Base-by-base conservation (phyloP, 2,329 filamentous ascomycete species). In the Aspergillus sp. region DNA sequence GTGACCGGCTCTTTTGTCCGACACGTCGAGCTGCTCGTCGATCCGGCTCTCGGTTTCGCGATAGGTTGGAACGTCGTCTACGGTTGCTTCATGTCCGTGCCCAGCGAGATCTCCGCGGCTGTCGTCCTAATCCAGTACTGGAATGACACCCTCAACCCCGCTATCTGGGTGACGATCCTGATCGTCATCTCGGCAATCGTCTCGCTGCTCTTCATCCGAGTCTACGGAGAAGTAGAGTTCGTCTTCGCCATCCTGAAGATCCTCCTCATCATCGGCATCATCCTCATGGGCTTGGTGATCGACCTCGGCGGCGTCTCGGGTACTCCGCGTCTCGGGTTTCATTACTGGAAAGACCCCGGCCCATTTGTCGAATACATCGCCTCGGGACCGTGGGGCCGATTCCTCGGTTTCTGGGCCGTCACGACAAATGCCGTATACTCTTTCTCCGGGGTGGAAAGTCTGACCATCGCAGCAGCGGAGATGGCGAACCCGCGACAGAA, bases 281-380 rank as follows among this genome's bases (percentile, higher is more conserved):
- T 81, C 44, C 68, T 81, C 41, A 67, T 80, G 52, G 75, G 78
- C 2, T 74, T 89, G 30, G 79, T 88, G 59, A 85, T 89, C 66
- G 83, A 87, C 67, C 80, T 88, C 1, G 87, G 87, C 30, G 87
- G 86, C 50, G 80, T 86, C 2, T 82, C 86, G 0, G 84, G 84
- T 3, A 82, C 82, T 0, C 80, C 83, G 19, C 78, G 83, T 4
- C 81, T 87, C 54, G 89, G 89, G 2, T 91, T 91, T 72, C 75
- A 80, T 41, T 90, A 90, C 74, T 92, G 89, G 90, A 83, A 76
- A 21, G 74, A 86, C 32, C 89, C 89, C 0, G 88, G 87, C 1
- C 86, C 88, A 0, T 88, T 90, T 66, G 86, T 88, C 36, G 84
- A 88, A 66, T 85, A 88, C 68, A 83, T 90, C n/a, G 80, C 81